These are phyloP conservation scores for Ilyonectria robusta DNA, from an alignment of 2,329 filamentous ascomycete species.

Conservation along the genomic window DNA sequence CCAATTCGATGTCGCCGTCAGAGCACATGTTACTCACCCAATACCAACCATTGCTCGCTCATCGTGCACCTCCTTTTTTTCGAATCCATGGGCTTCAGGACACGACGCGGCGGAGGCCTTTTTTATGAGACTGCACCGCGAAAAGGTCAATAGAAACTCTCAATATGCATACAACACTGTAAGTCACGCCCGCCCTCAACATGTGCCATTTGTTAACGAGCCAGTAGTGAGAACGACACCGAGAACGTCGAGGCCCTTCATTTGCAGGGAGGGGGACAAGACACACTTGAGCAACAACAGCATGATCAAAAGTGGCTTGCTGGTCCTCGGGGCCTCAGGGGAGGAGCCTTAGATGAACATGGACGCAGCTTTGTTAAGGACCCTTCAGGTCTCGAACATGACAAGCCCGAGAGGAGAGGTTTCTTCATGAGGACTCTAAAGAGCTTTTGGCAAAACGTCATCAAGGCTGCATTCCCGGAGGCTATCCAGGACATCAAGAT, in stretches of 20 bases:
- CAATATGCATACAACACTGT: conserved; percentile 4
- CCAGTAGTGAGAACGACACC: background rate
- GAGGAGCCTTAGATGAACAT: background rate
- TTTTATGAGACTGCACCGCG: background rate
- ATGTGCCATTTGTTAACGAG: background rate
- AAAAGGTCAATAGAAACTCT: background rate
- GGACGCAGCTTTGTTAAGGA: background rate
- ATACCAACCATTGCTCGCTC: background rate
- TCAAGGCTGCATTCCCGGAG: conserved; percentile 30
- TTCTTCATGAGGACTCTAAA: conserved; percentile 9
- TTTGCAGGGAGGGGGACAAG: background rate
- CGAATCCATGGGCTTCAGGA: background rate
- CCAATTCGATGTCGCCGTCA: conserved; percentile 16
- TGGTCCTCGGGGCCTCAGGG: background rate
- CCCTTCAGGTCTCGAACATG: background rate
- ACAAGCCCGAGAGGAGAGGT: background rate
- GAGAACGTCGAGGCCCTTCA: background rate
- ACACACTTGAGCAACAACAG: background rate
- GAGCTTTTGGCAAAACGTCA: conserved; percentile 24
- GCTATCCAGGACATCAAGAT: conserved; percentile 30
- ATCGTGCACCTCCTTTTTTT: too few relatives aligned
- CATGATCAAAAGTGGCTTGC: background rate
- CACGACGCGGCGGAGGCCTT: background rate
- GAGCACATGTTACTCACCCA: conserved; percentile 13
- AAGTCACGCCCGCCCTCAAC: background rate